A percentile compares a stretch with the other conserved stretches of the same genome.
Evolutionary conservation across 768 basidiomycete genomes (phyloP).

Genomic region (Astraeus odoratus): DNA sequence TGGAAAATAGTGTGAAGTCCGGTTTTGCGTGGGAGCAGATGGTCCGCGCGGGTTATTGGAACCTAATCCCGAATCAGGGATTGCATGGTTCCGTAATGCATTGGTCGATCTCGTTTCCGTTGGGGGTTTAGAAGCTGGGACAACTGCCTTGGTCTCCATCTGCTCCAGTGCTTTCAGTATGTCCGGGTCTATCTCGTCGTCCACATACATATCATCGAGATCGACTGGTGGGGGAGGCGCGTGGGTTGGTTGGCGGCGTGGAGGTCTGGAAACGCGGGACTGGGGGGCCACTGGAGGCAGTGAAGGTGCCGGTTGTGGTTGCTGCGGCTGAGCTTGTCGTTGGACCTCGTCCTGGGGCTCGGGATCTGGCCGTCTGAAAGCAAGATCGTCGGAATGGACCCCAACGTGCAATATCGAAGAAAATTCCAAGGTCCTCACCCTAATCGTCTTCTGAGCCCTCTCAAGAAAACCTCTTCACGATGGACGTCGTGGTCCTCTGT

Average conservation of each 20-base stretch:
- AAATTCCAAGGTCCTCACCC: conserved; percentile 45
- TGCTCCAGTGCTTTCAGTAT: conserved; percentile 12
- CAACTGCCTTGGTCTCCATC: conserved; percentile 6
- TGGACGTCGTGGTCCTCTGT: conserved; percentile 58
- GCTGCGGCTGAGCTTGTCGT: conserved; percentile 6
- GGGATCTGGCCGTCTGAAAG: conserved; percentile 21
- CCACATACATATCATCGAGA: conserved; percentile 18
- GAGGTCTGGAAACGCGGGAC: conserved; percentile 2
- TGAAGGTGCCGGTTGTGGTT: conserved; percentile 7
- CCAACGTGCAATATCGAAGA: not conserved
- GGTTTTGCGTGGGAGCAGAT: not conserved
- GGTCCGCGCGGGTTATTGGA: not conserved
- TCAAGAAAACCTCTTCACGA: conserved; percentile 54
- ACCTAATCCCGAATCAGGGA: not conserved
- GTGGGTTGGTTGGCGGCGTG: not conserved
- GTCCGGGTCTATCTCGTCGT: conserved; percentile 25
- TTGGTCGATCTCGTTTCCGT: not conserved
- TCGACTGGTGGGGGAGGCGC: conserved; percentile 9
- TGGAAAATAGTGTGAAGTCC: conserved; percentile 13
- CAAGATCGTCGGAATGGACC: not conserved
- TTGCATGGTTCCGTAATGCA: not conserved
- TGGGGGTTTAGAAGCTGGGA: not conserved
- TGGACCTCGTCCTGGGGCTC: conserved; percentile 6
- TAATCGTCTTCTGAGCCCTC: conserved; percentile 53
- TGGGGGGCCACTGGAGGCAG: conserved; percentile 13